These are phyloP conservation scores for Clarireedia paspali DNA, from an alignment of 2,329 filamentous ascomycete species.

Conservation along the genomic window DNA sequence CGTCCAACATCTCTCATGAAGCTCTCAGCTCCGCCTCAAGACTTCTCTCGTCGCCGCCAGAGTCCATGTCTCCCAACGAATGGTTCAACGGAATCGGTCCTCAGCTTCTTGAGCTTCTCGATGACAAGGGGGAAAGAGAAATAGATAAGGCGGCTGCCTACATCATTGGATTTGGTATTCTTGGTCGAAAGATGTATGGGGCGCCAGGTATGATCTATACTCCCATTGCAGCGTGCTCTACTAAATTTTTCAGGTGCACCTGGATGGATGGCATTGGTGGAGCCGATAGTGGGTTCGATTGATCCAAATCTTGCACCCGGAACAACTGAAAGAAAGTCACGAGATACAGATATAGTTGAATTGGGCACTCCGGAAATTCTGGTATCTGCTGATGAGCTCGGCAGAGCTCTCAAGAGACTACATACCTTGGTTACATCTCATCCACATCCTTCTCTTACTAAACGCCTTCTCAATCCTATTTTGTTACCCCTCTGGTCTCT, in stretches of 20 bases:
- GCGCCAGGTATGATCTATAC: slow-evolving; percentile 44
- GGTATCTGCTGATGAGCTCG: slow-evolving; percentile 40
- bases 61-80: slow-evolving; percentile 41
- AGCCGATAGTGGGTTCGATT: slow-evolving; percentile 47
- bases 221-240: neutral
- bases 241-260: slow-evolving; percentile 35
- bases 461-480: slow-evolving; percentile 50
- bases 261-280: slow-evolving; percentile 56
- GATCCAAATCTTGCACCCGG: slow-evolving; percentile 31
- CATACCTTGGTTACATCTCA: slow-evolving; percentile 52
- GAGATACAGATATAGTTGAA: slow-evolving; percentile 12
- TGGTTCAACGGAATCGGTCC: slow-evolving; percentile 56
- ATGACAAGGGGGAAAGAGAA: slow-evolving; percentile 50
- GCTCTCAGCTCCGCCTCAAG: slow-evolving; percentile 56
- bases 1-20: slow-evolving; percentile 60
- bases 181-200: slow-evolving; percentile 56
- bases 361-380: slow-evolving; percentile 17
- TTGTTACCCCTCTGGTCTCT: slow-evolving; percentile 52
- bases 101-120: slow-evolving; percentile 54
- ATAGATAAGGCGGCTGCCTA: slow-evolving; percentile 52
- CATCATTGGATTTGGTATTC: slow-evolving; percentile 58
- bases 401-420: slow-evolving; percentile 46
- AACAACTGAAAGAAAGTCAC: neutral
- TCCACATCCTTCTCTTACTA: slow-evolving; percentile 58
- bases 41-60: slow-evolving; percentile 53